Percentiles rank a stretch among this genome's conserved stretches.
Evolutionary conservation across 2,329 filamentous ascomycete species (phyloP).

Genomic region (Tolypocladium ovalisporum): DNA sequence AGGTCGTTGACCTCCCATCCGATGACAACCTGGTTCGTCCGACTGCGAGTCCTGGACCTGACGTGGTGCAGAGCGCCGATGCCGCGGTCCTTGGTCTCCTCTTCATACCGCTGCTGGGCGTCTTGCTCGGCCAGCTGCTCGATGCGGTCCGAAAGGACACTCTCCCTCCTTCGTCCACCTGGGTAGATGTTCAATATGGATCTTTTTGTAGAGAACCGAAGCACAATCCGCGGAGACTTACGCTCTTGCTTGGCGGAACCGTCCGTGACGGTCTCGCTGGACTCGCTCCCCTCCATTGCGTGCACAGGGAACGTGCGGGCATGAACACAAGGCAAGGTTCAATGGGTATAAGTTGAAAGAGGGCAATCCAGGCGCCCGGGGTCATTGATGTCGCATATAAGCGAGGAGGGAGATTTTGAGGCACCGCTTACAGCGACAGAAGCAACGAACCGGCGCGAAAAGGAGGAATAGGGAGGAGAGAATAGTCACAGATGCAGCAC

Average conservation of each 20-base stretch:
- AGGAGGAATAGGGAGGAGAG: neutral
- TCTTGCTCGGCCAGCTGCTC: conserved; percentile 25
- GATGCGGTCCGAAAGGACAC: conserved; percentile 12
- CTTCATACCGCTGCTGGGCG: conserved; percentile 26
- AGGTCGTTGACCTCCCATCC: conserved; percentile 36
- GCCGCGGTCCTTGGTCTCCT: conserved; percentile 27
- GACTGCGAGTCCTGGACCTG: conserved; percentile 20
- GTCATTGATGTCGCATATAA: too few species aligned
- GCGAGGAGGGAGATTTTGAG: neutral
- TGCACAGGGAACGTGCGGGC: neutral
- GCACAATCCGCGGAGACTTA: neutral
- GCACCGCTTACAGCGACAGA: neutral
- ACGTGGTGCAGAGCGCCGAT: conserved; percentile 22
- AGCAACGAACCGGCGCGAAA: neutral
- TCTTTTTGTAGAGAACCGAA: neutral
- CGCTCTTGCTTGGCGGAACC: neutral
- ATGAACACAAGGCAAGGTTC: neutral
- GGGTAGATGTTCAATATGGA: neutral
- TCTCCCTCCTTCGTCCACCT: conserved; percentile 14
- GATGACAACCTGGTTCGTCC: conserved; percentile 24
- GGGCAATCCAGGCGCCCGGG: too few species aligned
- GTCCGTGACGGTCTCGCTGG: conserved; percentile 15
- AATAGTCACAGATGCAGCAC: neutral
- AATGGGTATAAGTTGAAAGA: neutral
- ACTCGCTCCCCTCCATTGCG: conserved; percentile 14